A percentile compares a stretch with the other conserved stretches of the same genome.
Evolutionary conservation across 345 rosid genomes (phyloP).

Genomic region (Salix caprea): DNA sequence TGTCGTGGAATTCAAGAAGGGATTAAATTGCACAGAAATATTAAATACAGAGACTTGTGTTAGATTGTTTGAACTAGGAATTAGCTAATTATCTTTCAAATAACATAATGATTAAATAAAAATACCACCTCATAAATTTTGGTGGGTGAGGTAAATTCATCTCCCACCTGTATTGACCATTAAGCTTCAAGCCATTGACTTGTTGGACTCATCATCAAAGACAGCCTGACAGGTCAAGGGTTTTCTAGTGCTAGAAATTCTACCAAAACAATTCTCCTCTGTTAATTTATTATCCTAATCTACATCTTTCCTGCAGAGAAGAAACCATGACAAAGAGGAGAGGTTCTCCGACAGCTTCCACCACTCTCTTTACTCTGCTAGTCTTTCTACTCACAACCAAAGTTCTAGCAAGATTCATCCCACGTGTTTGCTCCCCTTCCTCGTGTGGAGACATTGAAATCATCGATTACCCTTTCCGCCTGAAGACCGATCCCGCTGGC

Average conservation of each 20-base stretch:
- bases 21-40: no score
- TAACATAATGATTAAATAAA: no score
- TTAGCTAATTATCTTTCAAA: no score
- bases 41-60: no score
- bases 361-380: constrained; percentile 8
- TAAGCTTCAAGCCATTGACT: no score
- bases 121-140: no score
- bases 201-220: no score
- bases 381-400: neutral
- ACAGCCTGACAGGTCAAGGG: no score
- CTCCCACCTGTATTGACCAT: no score
- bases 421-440: constrained; percentile 24
- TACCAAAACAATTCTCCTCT: neutral
- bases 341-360: neutral
- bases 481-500: constrained; percentile 17
- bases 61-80: no score
- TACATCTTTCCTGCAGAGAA: neutral
- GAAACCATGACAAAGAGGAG: constrained; percentile 3
- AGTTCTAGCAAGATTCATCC: constrained; percentile 19
- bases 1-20: no score
- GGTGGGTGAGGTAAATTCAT: no score
- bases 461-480: constrained; percentile 40
- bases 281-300: neutral
- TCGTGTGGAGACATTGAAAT: constrained; percentile 35
- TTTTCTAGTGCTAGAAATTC: neutral